Evolutionary conservation across 2,329 filamentous ascomycete species (phyloP), one percentile per base, ranked within the genome.

Genomic region (Colletotrichum eleusines): DNA sequence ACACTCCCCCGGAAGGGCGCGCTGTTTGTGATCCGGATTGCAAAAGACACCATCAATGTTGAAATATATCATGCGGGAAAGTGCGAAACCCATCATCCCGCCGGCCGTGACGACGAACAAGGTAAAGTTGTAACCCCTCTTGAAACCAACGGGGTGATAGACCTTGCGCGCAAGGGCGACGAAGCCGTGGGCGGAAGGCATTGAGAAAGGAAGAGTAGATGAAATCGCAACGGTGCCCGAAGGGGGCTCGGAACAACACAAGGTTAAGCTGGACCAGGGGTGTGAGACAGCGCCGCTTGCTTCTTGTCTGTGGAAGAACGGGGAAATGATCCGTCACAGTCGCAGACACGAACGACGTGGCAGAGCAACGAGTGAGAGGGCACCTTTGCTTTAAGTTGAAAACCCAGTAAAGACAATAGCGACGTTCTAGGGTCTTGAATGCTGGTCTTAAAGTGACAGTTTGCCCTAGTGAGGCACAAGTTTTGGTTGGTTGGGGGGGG

Each of bases 101-200:
- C 85, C 84, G 48, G 76, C 78, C 61, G 87, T 84, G 59, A 88
- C 77, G 72, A 85, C 78, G 77, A 84, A 90, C 2, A 90, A 80
- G 46, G 80, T 73, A 73, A 90, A 88, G 76, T 89, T 90, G 81
- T 89, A 89, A 44, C 81, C 82, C 74, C 86, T 87, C 2, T 79
- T 77, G 79, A 91, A 91, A 59, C 88, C 88, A 33, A 89, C 69
- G 3, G 82, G 78, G 53, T 80, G 78, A 75, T 85, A 86, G 23
- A 86, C 57, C 57, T 73, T 75, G 51, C 76, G 73, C 63, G 68
- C 68, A 20, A 69, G 33, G 28, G 66, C 65, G 23, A 76, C 69
- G 48, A 77, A 74, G 31, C 66, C 66, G 53, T 72, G 76, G 48
- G 68, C 65, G 1, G 71, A 70, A 42, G 72, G 73, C 20, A 35